phyloP scores from a whole-genome alignment of 352 stramenopile species.

The Pythium angustatum region DNA sequence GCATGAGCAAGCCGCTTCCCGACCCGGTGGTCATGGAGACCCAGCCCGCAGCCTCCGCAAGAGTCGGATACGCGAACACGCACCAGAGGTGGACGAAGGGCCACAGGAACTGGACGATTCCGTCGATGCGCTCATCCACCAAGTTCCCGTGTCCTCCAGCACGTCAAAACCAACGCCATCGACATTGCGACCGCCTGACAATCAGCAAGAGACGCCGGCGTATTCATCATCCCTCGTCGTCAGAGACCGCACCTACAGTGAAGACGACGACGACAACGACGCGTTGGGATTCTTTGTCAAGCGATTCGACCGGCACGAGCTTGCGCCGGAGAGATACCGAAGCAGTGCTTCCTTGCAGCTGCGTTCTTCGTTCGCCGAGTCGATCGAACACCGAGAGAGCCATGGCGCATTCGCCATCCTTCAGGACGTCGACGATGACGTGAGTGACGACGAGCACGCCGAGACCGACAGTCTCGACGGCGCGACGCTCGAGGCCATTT shows the following conservation, averaged over 20 bases:
- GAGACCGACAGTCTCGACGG: constrained; percentile 37
- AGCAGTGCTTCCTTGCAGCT: neutral
- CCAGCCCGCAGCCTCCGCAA: no score
- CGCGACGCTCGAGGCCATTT: constrained; percentile 53
- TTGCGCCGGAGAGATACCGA: constrained; percentile 6
- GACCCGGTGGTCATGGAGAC: no score
- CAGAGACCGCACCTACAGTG: neutral
- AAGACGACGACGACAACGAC: constrained; percentile 32
- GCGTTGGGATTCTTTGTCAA: constrained; percentile 43
- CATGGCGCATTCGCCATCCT: neutral
- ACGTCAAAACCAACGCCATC: no score
- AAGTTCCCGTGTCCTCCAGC: no score
- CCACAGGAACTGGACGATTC: constrained; percentile 23
- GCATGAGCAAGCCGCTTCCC: neutral
- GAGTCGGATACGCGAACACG: no score
- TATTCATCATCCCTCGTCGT: constrained; percentile 1
- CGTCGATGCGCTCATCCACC: constrained; percentile 16
- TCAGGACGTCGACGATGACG: constrained; percentile 12
- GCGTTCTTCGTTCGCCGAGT: neutral
- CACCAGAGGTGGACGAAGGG: no score
- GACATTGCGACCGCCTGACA: neutral
- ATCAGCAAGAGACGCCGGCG: neutral
- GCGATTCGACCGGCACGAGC: constrained; percentile 1
- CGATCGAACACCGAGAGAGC: neutral
- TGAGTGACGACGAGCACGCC: constrained; percentile 23